phyloP scores from a whole-genome alignment of 176 grass and related monocot genomes.

The Microstegium vimineum region DNA sequence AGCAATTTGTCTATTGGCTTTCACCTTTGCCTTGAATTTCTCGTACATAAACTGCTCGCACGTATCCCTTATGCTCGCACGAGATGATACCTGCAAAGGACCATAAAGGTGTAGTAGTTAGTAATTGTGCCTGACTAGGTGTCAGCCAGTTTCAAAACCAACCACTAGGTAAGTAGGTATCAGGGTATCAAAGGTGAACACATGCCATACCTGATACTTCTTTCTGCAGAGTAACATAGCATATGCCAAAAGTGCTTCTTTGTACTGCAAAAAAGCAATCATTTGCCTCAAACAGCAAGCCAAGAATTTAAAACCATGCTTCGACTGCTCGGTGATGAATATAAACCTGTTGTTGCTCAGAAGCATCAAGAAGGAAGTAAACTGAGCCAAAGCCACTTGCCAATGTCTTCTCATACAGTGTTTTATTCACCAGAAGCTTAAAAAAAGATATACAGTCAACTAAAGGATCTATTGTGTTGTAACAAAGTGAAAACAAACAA shows the following conservation, averaged over 20 bases:
- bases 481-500: constrained; percentile 5
- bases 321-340: neutral
- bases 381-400: constrained; percentile 95
- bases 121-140: neutral
- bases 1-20: neutral
- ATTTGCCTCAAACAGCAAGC: neutral
- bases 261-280: constrained; percentile 53
- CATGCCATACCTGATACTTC: constrained; percentile 58
- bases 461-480: neutral
- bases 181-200: neutral
- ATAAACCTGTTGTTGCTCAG: constrained; percentile 92
- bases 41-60: constrained; percentile 78
- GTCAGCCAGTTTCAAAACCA: neutral
- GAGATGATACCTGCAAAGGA: constrained; percentile 48
- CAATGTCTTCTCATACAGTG: constrained; percentile 88
- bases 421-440: constrained; percentile 94
- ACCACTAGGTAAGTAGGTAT: too few species aligned
- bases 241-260: constrained; percentile 89
- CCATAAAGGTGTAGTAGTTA: neutral
- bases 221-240: constrained; percentile 62
- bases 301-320: neutral
- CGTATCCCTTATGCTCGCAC: constrained; percentile 50
- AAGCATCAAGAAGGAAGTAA: constrained; percentile 96
- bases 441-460: constrained; percentile 18
- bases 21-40: constrained; percentile 77